These are phyloP conservation scores for Leucosporidium yakuticum DNA, from an alignment of 768 basidiomycete genomes.

Conservation along the genomic window DNA sequence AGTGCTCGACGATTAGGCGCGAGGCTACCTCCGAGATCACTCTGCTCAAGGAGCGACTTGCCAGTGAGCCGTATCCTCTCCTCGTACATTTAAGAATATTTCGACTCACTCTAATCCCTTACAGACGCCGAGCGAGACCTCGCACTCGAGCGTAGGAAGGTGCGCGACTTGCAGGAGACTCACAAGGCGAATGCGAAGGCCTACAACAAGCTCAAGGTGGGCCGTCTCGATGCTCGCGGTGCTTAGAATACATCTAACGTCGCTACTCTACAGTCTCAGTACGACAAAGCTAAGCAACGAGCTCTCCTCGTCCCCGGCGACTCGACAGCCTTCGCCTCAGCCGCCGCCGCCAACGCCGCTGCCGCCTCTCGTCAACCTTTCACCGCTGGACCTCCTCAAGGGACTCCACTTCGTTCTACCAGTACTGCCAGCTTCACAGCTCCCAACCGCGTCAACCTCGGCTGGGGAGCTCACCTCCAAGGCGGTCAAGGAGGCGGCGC, in stretches of 20 bases:
- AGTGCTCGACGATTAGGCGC: slow-evolving; percentile 18
- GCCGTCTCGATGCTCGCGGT: neutral
- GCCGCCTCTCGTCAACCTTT: too few relatives aligned
- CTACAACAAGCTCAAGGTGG: slow-evolving; percentile 39
- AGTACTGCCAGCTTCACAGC: too few relatives aligned
- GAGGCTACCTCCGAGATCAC: slow-evolving; percentile 26
- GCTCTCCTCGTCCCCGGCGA: slow-evolving; percentile 12
- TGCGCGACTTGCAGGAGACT: slow-evolving; percentile 37
- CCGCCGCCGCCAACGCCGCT: too few relatives aligned
- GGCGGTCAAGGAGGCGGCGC: too few relatives aligned
- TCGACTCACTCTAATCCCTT: neutral
- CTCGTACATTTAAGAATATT: neutral
- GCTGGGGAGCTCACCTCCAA: too few relatives aligned
- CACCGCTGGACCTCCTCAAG: too few relatives aligned
- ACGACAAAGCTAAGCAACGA: slow-evolving; percentile 34
- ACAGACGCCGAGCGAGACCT: slow-evolving; percentile 29
- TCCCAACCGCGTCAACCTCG: too few relatives aligned
- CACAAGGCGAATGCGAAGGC: slow-evolving; percentile 36
- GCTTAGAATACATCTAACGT: neutral
- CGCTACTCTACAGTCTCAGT: slow-evolving; percentile 13
- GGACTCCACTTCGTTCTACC: too few relatives aligned
- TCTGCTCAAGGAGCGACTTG: neutral
- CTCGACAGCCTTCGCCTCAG: too few relatives aligned
- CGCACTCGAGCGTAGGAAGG: slow-evolving; percentile 31
- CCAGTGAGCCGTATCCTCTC: neutral